Evolutionary conservation across 208 protist genomes (phyloP).

Genomic region (Trypanosomatidae sp.): DNA sequence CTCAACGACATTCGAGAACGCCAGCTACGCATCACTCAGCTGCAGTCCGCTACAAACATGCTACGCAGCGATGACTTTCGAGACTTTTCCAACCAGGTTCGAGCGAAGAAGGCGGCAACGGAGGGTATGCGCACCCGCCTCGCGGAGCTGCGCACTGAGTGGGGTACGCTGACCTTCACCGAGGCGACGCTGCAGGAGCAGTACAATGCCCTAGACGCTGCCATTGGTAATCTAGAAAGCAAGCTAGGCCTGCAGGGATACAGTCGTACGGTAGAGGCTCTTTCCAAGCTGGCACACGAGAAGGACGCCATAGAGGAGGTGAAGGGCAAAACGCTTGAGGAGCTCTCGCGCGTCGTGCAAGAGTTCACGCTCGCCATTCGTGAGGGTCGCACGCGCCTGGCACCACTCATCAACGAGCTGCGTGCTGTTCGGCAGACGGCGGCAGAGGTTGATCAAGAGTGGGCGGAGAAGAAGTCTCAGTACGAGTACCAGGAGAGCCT

Average conservation of each 20-base stretch:
- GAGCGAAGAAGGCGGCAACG: slow-evolving; percentile 81
- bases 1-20: slow-evolving; percentile 76
- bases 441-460: slow-evolving; percentile 85
- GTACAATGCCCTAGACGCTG: slow-evolving; percentile 66
- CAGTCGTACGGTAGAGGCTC: slow-evolving; percentile 76
- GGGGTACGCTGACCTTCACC: slow-evolving; percentile 85
- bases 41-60: slow-evolving; percentile 83
- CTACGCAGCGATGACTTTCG: slow-evolving; percentile 85
- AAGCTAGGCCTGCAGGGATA: slow-evolving; percentile 88
- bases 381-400: slow-evolving; percentile 80
- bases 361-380: slow-evolving; percentile 86
- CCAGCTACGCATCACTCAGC: slow-evolving; percentile 71
- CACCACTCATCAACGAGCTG: slow-evolving; percentile 90
- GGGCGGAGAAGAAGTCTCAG: slow-evolving; percentile 79
- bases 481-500: slow-evolving; percentile 86
- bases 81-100: slow-evolving; percentile 80
- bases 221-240: slow-evolving; percentile 81
- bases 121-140: slow-evolving; percentile 82
- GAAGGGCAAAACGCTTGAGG: slow-evolving; percentile 89
- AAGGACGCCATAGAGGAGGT: slow-evolving; percentile 85
- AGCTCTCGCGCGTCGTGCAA: slow-evolving; percentile 88
- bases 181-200: slow-evolving; percentile 72
- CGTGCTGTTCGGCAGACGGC: slow-evolving; percentile 79
- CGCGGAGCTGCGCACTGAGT: slow-evolving; percentile 84
- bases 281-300: slow-evolving; percentile 80